Conservation (phyloP, 2,329 filamentous ascomycete species). For the Colletotrichum sp. region DNA sequence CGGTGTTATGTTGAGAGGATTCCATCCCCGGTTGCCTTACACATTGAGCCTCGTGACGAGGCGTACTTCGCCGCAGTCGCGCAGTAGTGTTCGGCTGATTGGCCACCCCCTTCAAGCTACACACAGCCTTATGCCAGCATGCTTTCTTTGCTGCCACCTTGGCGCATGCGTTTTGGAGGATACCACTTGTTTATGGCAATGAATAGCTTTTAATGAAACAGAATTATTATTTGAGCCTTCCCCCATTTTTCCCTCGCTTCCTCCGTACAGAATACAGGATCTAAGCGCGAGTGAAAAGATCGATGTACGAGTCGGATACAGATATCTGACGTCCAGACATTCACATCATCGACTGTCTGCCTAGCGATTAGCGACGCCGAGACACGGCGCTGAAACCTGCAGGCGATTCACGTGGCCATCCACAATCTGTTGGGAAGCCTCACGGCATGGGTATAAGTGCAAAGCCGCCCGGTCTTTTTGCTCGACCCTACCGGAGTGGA, state of each 20-base stretch:
- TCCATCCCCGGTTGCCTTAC: constrained; percentile 5
- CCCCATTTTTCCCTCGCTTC: background rate
- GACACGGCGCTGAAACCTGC: background rate
- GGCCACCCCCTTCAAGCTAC: background rate
- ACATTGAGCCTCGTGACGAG: background rate
- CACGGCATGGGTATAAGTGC: background rate
- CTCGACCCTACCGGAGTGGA: background rate
- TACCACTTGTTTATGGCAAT: constrained; percentile 6
- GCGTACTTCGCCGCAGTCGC: background rate
- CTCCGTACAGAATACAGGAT: background rate
- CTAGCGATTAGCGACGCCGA: background rate
- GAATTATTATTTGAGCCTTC: background rate
- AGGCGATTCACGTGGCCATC: background rate
- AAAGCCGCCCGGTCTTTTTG: background rate
- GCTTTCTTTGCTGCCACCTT: background rate
- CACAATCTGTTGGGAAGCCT: background rate
- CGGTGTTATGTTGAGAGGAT: background rate
- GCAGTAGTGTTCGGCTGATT: background rate
- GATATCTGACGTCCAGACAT: background rate
- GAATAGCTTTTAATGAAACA: background rate
- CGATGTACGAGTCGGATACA: background rate
- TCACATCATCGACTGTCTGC: background rate
- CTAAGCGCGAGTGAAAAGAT: background rate
- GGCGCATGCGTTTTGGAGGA: background rate
- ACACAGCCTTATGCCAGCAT: constrained; percentile 1